Conservation (phyloP, 164 flowering plant species). For the Berberis thunbergii region DNA sequence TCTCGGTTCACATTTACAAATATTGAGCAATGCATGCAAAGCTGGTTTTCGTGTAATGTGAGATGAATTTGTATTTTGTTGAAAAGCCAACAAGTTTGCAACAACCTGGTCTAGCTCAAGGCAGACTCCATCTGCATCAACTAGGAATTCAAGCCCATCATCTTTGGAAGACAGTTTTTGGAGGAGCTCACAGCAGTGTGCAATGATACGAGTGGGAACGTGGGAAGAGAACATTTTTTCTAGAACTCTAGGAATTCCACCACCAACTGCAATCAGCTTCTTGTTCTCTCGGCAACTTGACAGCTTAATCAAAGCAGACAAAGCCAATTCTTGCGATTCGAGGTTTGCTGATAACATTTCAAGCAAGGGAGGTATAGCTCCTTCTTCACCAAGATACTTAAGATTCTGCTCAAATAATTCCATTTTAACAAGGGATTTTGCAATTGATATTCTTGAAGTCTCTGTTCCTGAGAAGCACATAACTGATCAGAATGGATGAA, state of each 20-base stretch:
- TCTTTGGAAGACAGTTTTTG: slow-evolving; percentile 39
- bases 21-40: slow-evolving; percentile 37
- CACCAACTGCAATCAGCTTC: slow-evolving; percentile 39
- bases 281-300: slow-evolving; percentile 37
- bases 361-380: slow-evolving; percentile 49
- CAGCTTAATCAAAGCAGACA: slow-evolving; percentile 43
- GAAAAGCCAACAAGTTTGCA: slow-evolving; percentile 34
- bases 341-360: slow-evolving; percentile 41
- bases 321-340: slow-evolving; percentile 36
- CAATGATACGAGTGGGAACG: slow-evolving; percentile 22
- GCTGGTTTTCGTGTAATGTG: slow-evolving; percentile 33
- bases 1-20: slow-evolving; percentile 39
- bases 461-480: slow-evolving; percentile 35
- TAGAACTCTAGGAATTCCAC: slow-evolving; percentile 43
- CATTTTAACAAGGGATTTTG: slow-evolving; percentile 31
- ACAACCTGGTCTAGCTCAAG: slow-evolving; percentile 40
- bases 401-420: slow-evolving; percentile 38
- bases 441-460: slow-evolving; percentile 34
- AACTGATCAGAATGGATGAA: background rate
- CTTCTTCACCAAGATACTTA: slow-evolving; percentile 51
- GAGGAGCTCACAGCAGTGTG: slow-evolving; percentile 43
- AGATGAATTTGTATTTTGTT: slow-evolving; percentile 23
- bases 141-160: slow-evolving; percentile 48
- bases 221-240: slow-evolving; percentile 33
- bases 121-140: slow-evolving; percentile 32